Evolutionary conservation across 2,329 filamentous ascomycete species (phyloP), one percentile per base, ranked within the genome.

Genomic region (Didymella pomorum): DNA sequence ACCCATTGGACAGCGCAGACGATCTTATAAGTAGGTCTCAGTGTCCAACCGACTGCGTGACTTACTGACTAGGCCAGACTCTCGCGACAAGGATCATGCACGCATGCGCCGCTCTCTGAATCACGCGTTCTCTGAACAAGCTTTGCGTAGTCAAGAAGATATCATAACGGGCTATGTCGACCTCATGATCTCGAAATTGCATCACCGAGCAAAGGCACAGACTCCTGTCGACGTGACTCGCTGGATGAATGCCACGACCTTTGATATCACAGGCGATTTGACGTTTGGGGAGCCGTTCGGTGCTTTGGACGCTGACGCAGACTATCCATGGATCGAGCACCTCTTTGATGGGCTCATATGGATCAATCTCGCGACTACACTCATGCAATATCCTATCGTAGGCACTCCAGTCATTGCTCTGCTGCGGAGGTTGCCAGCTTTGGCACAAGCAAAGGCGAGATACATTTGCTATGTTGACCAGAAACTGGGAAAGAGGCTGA

Each of bases 211-310:
- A 14, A 25, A 31, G 23, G 10, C 10, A n/a, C 33, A 58, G 9
- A 45, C 26, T 2, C 33, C 58, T 3, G 48, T 67, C 6, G 62
- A 70, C 29, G 53, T 66, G n/a, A 56, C 58, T 31, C 49, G 52
- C 10, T 68, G 58, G 48, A n/a, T 68, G 37, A 65, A 70, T 43
- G 66, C 63, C 2, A n/a, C 52, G 2, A 7, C 47, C 21, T n/a
- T 69, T 1, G 31, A 66, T 21, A 42, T 76, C 46, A 76, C 75
- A 70, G 70, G 67, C 20, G 70, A 75, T 51, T 61, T 75, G 11
- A 69, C 72, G n/a, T 76, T 73, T 47, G 70, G 72, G 4, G 71
- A 75, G 42, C 52, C 72, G 2, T 58, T 76, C 2, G 58, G 71
- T 20, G 68, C 74, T 64, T 67, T 77, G 23, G 57, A 66, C 1